Base-by-base conservation (phyloP, 495 filamentous ascomycete species). In the Chaetomium fimeti region DNA sequence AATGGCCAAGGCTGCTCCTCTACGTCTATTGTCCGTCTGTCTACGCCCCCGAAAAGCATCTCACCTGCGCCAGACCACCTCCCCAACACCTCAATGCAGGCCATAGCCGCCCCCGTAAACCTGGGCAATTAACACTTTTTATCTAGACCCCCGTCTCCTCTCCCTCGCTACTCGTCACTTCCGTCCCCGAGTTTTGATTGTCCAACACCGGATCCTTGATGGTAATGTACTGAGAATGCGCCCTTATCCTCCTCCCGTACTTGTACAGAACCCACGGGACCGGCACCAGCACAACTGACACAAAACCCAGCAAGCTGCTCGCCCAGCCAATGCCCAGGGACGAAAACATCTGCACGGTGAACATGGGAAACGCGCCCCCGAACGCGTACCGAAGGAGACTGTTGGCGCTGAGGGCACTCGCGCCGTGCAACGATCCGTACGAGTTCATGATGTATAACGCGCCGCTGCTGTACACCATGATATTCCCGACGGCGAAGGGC, bases 401-500 rank as follows among this genome's bases (percentile, higher is more conserved):
- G 63, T 89, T 89, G 1, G 85, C 85, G 8, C 84, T 86, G 20
- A 84, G 67, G 8, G 88, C 86, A 27, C 79, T 83, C 0, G 88
- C 87, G 4, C 83, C 83, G 47, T 83, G 84, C 25, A 77, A 67
- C 6, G 78, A 76, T 11, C 80, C 78, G 63, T 89, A 89, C 0
- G 82, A 76, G 58, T 90, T 86, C 24, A 84, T 73, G 1, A 87
- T 71, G 63, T 89, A 89, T 18, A 61, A 58, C 73, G 69, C 67
- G 82, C 78, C 49, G 48, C 60, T 54, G 32, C 48, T 54, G 57
- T 88, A 89, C 8, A 89, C 73, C 63, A 76, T 78, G 6, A 89
- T 67, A 70, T 87, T 88, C 3, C 86, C 87, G 78, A 82, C 88
- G 0, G 83, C 87, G 70, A 91, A 90, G 1, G 87, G 78, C 32